A percentile compares a stretch with the other conserved stretches of the same genome.
Evolutionary conservation across 306 rosid species (phyloP).

Genomic region (Citrullus amarus): DNA sequence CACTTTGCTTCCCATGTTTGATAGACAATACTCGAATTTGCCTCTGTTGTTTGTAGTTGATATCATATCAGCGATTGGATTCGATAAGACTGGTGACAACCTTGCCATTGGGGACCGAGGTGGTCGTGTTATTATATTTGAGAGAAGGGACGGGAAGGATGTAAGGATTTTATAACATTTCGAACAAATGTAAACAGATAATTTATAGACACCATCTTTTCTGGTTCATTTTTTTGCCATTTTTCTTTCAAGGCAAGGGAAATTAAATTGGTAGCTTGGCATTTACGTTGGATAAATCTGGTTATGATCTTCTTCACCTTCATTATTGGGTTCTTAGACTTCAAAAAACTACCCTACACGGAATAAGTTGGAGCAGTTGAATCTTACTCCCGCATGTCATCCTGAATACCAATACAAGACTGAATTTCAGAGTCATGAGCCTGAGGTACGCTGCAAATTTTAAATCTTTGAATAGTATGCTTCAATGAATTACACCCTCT

Average conservation of each 20-base stretch:
- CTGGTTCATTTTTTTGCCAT: constrained; percentile 10
- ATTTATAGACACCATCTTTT: background rate
- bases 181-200: background rate
- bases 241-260: constrained; percentile 18
- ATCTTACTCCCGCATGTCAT: constrained; percentile 19
- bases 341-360: constrained; percentile 14
- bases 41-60: constrained; percentile 29
- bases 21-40: background rate
- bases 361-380: constrained; percentile 41
- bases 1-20: background rate
- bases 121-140: constrained; percentile 56
- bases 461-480: background rate
- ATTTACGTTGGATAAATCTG: constrained; percentile 18
- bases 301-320: constrained; percentile 11
- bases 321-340: constrained; percentile 29
- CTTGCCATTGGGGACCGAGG: constrained; percentile 72
- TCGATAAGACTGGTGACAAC: constrained; percentile 53
- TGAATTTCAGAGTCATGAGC: constrained; percentile 62
- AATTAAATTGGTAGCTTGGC: constrained; percentile 20
- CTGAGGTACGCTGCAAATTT: constrained; percentile 33
- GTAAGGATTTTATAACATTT: constrained; percentile 26
- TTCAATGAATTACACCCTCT: background rate
- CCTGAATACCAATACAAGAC: constrained; percentile 39
- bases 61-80: constrained; percentile 35
- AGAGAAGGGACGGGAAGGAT: constrained; percentile 30